A percentile compares a stretch with the other conserved stretches of the same genome.
phyloP scores from a whole-genome alignment of 352 stramenopile genomes.

The Pythium guiyangense region DNA sequence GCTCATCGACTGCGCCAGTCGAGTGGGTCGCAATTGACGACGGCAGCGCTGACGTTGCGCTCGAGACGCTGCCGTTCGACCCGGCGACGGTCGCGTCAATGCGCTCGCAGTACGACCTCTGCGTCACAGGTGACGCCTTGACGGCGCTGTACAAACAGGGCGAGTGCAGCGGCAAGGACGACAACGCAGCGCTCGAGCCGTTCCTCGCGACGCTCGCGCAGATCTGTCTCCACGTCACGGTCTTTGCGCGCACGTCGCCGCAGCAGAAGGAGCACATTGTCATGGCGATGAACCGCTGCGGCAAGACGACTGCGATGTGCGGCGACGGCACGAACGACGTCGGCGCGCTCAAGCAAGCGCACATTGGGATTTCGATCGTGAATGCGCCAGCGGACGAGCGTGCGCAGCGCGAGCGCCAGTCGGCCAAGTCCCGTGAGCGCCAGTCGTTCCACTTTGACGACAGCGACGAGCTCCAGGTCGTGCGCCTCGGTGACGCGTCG shows the following conservation, averaged over 20 bases:
- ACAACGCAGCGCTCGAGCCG: conserved; percentile 20
- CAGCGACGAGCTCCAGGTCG: conserved; percentile 50
- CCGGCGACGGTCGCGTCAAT: conserved; percentile 10
- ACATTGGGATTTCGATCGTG: conserved; percentile 94
- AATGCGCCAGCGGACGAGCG: conserved; percentile 24
- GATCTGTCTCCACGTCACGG: conserved; percentile 36
- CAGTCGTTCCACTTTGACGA: conserved; percentile 22
- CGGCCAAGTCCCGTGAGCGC: not conserved
- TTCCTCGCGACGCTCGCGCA: conserved; percentile 20
- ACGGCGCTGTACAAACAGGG: conserved; percentile 10
- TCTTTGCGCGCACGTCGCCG: conserved; percentile 92
- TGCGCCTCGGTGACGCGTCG: conserved; percentile 94
- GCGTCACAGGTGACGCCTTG: conserved; percentile 34
- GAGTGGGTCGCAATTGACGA: conserved; percentile 27
- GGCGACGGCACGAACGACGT: conserved; percentile 97
- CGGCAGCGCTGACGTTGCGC: conserved; percentile 10
- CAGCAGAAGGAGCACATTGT: conserved; percentile 92
- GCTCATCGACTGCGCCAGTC: conserved; percentile 7
- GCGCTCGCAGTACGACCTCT: conserved; percentile 23
- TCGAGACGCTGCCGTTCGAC: conserved; percentile 16
- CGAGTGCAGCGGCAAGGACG: conserved; percentile 12
- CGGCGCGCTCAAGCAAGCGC: conserved; percentile 85
- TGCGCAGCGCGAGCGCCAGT: not conserved
- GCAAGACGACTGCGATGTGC: conserved; percentile 90
- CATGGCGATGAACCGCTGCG: conserved; percentile 83